Evolutionary conservation across 2,329 filamentous ascomycete species (phyloP), one percentile per base, ranked within the genome.

Genomic region (Ophiognomonia clavigignenti-juglandacearum): DNA sequence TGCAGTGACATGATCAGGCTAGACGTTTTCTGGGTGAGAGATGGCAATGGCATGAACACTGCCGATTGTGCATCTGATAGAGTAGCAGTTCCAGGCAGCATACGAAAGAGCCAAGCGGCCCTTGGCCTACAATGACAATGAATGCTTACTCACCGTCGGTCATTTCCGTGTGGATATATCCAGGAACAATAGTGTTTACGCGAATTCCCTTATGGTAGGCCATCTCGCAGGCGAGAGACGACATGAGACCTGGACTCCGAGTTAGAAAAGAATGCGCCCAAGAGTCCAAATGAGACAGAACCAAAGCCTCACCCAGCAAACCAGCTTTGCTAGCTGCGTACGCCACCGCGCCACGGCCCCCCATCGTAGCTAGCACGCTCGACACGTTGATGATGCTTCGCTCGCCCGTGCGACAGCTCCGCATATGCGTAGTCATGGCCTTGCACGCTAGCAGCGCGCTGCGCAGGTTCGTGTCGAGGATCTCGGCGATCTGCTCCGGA

Each of bases 261-360:
- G 20, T 3, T 8, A 39, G 6, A 14, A 27, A 5, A 13, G 27
- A 20, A n/a, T 27, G 9, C 20, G 13, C 5, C 18, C 14, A 27
- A 13, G 16, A 62, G n/a, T n/a, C n/a, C n/a, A n/a, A n/a, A n/a
- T n/a, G n/a, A n/a, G n/a, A n/a, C n/a, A n/a, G n/a, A n/a, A n/a
- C n/a, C n/a, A n/a, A n/a, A n/a, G n/a, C n/a, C 71, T 55, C 67
- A 75, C 86, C 86, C 14, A 93, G 64, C 1, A 95, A 68, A 3
- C 88, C 89, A 5, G 89, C 88, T 62, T 95, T 95, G 36, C 83
- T 84, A 3, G 88, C 86, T 4, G 86, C 83, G 60, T 93, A 95
- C 0, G 81, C 79, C 2, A 84, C 77, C 4, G 85, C 54, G 8
- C 90, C 90, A 2, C 71, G 71, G 1, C 84, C 86, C 1, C 82